These are phyloP conservation scores for Macrolepiota fuliginosa DNA, from an alignment of 768 basidiomycete species.

Conservation along the genomic window DNA sequence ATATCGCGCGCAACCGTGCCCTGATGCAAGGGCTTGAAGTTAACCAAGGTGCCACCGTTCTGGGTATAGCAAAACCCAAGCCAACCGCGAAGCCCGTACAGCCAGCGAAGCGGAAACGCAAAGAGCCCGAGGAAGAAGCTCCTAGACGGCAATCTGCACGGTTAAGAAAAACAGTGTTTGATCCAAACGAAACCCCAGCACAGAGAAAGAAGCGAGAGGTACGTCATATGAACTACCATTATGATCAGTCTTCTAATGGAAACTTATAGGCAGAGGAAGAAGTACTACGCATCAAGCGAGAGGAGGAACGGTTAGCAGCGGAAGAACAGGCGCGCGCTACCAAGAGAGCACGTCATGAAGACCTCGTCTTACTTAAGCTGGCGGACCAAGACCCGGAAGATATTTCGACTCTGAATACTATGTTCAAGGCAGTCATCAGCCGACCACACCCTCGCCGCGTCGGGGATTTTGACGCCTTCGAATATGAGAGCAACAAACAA, in stretches of 20 bases:
- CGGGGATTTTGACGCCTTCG: conserved; percentile 50
- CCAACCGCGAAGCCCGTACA: conserved; percentile 61
- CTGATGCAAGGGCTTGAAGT: conserved; percentile 48
- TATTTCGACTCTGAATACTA: conserved; percentile 38
- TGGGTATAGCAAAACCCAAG: conserved; percentile 37
- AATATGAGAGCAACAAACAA: conserved; percentile 43
- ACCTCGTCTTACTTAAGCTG: conserved; percentile 58
- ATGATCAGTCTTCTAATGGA: neutral
- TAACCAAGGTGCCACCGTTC: conserved; percentile 10
- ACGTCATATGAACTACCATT: conserved; percentile 16
- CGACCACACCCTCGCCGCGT: conserved; percentile 35
- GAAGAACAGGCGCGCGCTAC: conserved; percentile 63
- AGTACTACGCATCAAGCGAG: conserved; percentile 47
- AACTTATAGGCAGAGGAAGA: conserved; percentile 46
- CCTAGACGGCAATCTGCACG: conserved; percentile 71
- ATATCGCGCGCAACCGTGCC: conserved; percentile 78
- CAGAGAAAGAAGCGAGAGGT: conserved; percentile 70
- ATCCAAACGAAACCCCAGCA: conserved; percentile 63
- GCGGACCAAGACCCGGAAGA: conserved; percentile 47
- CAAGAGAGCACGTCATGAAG: conserved; percentile 66
- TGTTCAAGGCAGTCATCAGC: conserved; percentile 39
- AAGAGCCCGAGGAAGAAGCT: conserved; percentile 35
- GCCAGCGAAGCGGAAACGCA: conserved; percentile 54
- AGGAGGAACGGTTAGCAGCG: conserved; percentile 56
- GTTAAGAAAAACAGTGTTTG: conserved; percentile 42